Evolutionary conservation across 2,329 filamentous ascomycete genomes (phyloP).

Genomic region (Aurifilum marmelostoma): DNA sequence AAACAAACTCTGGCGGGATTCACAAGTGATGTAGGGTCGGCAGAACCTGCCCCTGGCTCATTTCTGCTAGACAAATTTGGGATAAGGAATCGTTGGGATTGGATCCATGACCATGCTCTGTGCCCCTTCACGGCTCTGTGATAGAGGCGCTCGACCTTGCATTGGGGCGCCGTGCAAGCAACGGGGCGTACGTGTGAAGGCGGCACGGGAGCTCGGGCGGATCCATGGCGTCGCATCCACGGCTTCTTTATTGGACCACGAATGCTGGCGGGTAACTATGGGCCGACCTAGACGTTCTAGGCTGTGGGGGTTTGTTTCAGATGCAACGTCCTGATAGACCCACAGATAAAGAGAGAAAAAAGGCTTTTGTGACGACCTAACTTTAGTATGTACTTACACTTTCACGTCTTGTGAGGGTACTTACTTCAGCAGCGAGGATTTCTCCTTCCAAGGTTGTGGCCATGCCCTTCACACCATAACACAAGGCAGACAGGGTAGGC

Average conservation of each 20-base stretch:
- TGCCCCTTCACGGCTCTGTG: background rate
- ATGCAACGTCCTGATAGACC: background rate
- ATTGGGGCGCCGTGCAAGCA: background rate
- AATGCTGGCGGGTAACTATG: background rate
- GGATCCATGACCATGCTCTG: background rate
- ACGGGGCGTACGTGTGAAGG: background rate
- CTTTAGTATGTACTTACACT: too few relatives aligned
- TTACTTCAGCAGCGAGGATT: background rate
- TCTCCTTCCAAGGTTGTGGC: background rate
- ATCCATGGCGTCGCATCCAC: background rate
- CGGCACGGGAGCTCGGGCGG: background rate
- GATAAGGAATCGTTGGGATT: background rate
- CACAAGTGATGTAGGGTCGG: background rate
- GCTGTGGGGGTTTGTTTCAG: slow-evolving; percentile 1
- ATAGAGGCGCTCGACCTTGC: background rate
- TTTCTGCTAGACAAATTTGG: background rate
- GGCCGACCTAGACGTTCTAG: background rate
- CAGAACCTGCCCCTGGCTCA: background rate
- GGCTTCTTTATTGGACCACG: background rate
- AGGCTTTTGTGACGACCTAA: background rate
- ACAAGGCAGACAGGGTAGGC: background rate
- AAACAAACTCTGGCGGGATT: background rate
- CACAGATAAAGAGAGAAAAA: background rate
- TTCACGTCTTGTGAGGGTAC: too few relatives aligned
- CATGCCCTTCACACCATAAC: background rate